Conservation (phyloP, 257 asterid genomes). For the Cinchona pubescens region DNA sequence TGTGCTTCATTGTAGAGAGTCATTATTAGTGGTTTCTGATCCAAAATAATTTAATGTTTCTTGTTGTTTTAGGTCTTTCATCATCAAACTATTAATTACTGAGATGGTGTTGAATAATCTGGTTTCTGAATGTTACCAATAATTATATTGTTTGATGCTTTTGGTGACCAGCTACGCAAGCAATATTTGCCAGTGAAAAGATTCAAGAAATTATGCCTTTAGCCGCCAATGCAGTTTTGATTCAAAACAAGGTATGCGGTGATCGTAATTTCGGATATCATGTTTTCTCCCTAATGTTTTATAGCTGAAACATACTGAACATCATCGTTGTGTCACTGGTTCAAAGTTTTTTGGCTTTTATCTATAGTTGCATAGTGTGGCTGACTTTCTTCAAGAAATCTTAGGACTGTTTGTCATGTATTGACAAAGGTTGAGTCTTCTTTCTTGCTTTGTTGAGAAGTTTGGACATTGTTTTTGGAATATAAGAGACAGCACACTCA, state of each 20-base stretch:
- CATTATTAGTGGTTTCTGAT: background rate
- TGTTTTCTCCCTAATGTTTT: slow-evolving; percentile 3
- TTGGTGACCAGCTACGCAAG: slow-evolving; percentile 49
- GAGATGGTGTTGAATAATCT: background rate
- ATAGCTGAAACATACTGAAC: background rate
- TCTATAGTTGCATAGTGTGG: background rate
- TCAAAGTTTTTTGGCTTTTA: background rate
- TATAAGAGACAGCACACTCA: too few relatives aligned
- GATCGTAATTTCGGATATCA: background rate
- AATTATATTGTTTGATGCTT: background rate
- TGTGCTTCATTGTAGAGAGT: background rate
- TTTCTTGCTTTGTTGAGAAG: background rate
- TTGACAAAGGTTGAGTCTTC: background rate
- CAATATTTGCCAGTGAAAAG: slow-evolving; percentile 72
- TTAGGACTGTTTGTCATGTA: background rate
- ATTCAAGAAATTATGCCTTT: slow-evolving; percentile 65
- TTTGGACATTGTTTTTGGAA: background rate
- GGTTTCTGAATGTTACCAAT: background rate
- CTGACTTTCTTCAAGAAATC: background rate
- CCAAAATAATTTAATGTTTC: background rate
- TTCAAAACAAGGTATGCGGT: slow-evolving; percentile 78
- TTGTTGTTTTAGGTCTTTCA: background rate
- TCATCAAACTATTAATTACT: background rate
- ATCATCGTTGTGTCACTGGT: background rate
- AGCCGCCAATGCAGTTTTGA: slow-evolving; percentile 54